Conservation (phyloP, 768 basidiomycete genomes). For the Tremella fuciformis region DNA sequence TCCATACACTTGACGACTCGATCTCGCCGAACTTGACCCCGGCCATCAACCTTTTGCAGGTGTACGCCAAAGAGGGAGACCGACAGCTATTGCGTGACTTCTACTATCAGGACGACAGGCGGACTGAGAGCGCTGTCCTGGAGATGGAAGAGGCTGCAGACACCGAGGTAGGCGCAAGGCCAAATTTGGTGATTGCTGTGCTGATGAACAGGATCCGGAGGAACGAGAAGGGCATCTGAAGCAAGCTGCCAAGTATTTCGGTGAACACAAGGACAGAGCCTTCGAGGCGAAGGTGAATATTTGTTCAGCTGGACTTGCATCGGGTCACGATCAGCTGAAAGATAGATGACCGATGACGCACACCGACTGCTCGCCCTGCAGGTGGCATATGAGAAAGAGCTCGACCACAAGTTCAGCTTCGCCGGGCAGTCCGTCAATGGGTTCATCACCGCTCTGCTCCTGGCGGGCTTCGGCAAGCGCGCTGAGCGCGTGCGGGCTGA, state of each 20-base stretch:
- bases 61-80: constrained; percentile 86
- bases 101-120: constrained; percentile 94
- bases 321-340: background rate
- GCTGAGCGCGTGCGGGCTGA: constrained; percentile 86
- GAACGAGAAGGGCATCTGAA: constrained; percentile 71
- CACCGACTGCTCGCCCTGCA: constrained; percentile 70
- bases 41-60: constrained; percentile 78
- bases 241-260: constrained; percentile 86
- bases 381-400: constrained; percentile 81
- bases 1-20: constrained; percentile 81
- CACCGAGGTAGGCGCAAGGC: constrained; percentile 58
- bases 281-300: constrained; percentile 84
- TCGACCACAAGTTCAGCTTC: constrained; percentile 71
- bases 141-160: constrained; percentile 75
- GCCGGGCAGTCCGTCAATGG: constrained; percentile 82
- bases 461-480: constrained; percentile 75
- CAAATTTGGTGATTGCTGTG: background rate
- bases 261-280: constrained; percentile 82
- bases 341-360: constrained; percentile 89
- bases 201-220: constrained; percentile 64
- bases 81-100: constrained; percentile 90
- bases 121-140: constrained; percentile 87
- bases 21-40: constrained; percentile 70
- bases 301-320: background rate
- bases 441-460: constrained; percentile 72